Percentiles rank a stretch among this genome's conserved stretches.
Conservation (phyloP, 1,139 yeast species). For the Petasospora fabianii region DNA sequence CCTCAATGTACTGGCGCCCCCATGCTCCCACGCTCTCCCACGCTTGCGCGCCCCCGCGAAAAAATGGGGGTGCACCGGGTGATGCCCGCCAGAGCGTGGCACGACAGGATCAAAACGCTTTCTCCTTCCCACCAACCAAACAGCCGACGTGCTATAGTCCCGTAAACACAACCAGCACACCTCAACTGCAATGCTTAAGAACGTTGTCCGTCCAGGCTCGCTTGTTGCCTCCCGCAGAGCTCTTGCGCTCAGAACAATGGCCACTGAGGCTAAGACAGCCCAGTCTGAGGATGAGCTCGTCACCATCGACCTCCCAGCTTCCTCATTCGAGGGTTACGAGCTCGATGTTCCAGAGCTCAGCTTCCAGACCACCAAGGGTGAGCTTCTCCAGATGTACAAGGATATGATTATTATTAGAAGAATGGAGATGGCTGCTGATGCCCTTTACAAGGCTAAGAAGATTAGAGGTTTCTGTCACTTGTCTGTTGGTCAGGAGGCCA, state of each 20-base stretch:
- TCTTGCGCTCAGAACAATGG: constrained; percentile 22
- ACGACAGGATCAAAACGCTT: no score
- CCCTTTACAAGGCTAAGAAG: constrained; percentile 95
- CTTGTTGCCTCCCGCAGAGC: constrained; percentile 12
- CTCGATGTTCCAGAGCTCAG: constrained; percentile 70
- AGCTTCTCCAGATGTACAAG: constrained; percentile 88
- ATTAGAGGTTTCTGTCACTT: constrained; percentile 98
- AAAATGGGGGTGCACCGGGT: no score
- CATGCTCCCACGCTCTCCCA: no score
- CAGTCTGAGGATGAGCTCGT: constrained; percentile 23
- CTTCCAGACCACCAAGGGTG: constrained; percentile 75
- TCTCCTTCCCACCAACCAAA: no score
- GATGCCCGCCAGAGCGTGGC: no score
- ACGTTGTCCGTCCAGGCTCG: constrained; percentile 15
- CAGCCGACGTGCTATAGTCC: no score
- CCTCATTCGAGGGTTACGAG: constrained; percentile 83
- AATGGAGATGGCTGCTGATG: constrained; percentile 99
- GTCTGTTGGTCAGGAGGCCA: constrained; percentile 98
- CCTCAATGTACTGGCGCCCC: no score
- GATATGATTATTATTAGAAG: constrained; percentile 93
- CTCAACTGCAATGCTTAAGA: constrained; percentile 13
- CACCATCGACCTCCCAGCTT: constrained; percentile 53
- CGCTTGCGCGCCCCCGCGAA: no score
- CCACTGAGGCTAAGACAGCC: constrained; percentile 23
- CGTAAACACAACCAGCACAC: neutral